These are phyloP conservation scores for Xylariales sp. DNA, from an alignment of 2,329 filamentous ascomycete genomes.

Conservation along the genomic window DNA sequence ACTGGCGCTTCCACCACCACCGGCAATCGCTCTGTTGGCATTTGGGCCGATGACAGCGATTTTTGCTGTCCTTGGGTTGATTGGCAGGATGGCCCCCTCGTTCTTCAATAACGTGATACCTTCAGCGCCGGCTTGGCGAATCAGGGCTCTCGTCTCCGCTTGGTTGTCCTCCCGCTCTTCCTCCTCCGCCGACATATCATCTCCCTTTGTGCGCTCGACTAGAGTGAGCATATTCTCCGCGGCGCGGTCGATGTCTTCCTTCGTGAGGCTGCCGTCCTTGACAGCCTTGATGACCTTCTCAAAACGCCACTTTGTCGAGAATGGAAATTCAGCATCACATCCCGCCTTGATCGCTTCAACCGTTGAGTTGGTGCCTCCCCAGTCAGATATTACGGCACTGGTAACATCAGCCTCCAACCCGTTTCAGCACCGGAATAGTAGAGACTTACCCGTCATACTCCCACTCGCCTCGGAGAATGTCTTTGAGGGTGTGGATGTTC, in stretches of 20 bases:
- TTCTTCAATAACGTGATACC: slow-evolving; percentile 63
- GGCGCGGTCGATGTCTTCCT: slow-evolving; percentile 50
- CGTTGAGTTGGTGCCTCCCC: slow-evolving; percentile 54
- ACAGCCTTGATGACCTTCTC: slow-evolving; percentile 53
- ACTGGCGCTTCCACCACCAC: slow-evolving; percentile 63
- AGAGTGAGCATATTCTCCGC: slow-evolving; percentile 56
- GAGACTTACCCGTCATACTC: slow-evolving; percentile 50
- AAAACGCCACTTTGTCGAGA: slow-evolving; percentile 50
- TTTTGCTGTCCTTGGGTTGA: slow-evolving; percentile 49
- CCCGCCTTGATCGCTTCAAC: slow-evolving; percentile 51
- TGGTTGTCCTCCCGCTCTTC: slow-evolving; percentile 53
- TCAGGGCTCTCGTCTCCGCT: slow-evolving; percentile 54
- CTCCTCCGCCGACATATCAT: slow-evolving; percentile 51
- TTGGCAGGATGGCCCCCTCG: slow-evolving; percentile 52
- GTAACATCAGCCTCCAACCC: too few species aligned
- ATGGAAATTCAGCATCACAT: slow-evolving; percentile 55
- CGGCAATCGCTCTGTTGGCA: slow-evolving; percentile 62
- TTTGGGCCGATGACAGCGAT: slow-evolving; percentile 65
- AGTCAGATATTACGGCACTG: slow-evolving; percentile 54
- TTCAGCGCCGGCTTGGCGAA: slow-evolving; percentile 56
- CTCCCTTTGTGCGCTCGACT: slow-evolving; percentile 57
- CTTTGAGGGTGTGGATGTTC: slow-evolving; percentile 49
- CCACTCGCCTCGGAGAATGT: slow-evolving; percentile 58
- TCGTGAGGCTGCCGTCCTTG: slow-evolving; percentile 41
- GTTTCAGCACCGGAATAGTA: slow-evolving; percentile 14